Percentiles rank a stretch among this genome's conserved stretches.
These are phyloP conservation scores for Onygenales sp. DNA, from an alignment of 2,329 filamentous ascomycete genomes.

Conservation along the genomic window DNA sequence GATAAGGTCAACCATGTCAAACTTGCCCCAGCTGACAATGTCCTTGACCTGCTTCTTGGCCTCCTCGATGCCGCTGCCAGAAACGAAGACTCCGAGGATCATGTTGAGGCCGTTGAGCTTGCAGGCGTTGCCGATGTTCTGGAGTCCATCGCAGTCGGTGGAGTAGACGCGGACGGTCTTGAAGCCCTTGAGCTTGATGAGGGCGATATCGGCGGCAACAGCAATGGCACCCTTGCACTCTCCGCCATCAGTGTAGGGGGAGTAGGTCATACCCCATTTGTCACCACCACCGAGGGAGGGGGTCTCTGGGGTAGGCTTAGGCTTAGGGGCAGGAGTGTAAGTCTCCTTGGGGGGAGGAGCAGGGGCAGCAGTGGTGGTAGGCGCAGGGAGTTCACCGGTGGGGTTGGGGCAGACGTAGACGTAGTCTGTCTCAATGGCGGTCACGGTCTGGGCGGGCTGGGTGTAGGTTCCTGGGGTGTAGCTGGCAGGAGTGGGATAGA, in stretches of 20 bases:
- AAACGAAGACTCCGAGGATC: conserved; percentile 83
- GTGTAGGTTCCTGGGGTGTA: conserved; percentile 65
- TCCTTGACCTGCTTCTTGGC: conserved; percentile 64
- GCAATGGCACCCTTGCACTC: conserved; percentile 55
- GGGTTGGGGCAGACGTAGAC: conserved; percentile 64
- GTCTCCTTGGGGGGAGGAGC: conserved; percentile 14
- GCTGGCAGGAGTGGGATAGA: conserved; percentile 56
- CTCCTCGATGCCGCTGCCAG: conserved; percentile 48
- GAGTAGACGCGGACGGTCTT: conserved; percentile 72
- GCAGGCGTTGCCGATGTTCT: conserved; percentile 63
- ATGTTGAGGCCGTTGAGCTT: conserved; percentile 60
- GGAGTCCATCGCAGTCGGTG: conserved; percentile 77
- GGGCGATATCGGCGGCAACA: conserved; percentile 51
- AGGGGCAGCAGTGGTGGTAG: conserved; percentile 17
- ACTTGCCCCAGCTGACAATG: conserved; percentile 62
- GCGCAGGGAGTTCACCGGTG: conserved; percentile 30
- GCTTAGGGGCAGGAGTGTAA: conserved; percentile 14
- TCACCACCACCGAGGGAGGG: conserved; percentile 21
- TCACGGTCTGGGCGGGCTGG: conserved; percentile 56
- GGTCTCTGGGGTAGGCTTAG: conserved; percentile 10
- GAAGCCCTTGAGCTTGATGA: conserved; percentile 60
- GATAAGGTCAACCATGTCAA: conserved; percentile 66
- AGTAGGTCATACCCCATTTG: conserved; percentile 71
- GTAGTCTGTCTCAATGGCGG: conserved; percentile 57
- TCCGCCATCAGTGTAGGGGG: conserved; percentile 53